Evolutionary conservation across 1,284 basidiomycete species (phyloP), one percentile per base, ranked within the genome.

Genomic region (Austroboletus niveus): DNA sequence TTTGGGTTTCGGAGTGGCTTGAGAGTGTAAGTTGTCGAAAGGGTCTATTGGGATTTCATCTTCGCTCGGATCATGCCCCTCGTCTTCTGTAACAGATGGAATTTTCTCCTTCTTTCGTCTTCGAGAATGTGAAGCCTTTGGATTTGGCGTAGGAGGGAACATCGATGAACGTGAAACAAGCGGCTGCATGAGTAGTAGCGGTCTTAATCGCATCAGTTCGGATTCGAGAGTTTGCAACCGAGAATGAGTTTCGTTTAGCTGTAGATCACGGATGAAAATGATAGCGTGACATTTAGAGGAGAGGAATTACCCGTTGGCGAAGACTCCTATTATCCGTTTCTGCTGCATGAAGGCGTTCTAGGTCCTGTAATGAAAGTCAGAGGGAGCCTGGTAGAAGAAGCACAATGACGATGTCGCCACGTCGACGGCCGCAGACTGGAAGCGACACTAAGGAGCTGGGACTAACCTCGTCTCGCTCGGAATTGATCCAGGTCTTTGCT

Each of bases 291-390:
- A 6, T 14, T 51, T 7, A 42, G 35, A 17, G 43, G 20, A 53
- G 34, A 20, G 8, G 5, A 47, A 29, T 61, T 46, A 85, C 85
- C 69, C 79, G 81, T 50, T 79, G 76, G 34, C 79, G 78, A 27
- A 85, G 72, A 17, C 66, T 59, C 51, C 74, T 76, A 51, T 83
- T 84, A 49, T 86, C 85, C 15, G 77, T 68, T 59, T 80, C 77
- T 22, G 77, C 62, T 2, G 71, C 62, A 27, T 75, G 72, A 39
- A 78, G 68, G 22, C 77, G 76, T 48, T 81, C 81, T 14, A 73
- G 57, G 48, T 84, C 81, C 82, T 86, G 54, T 22, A 50, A 17
- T 44, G 27, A 20, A 11, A 35, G 48, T 66, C 27, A 57, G 62
- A 60, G 10, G 10, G 17, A 27, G 44, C 27, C 43, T 20, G 12